phyloP scores from a whole-genome alignment of 2,329 filamentous ascomycete species.

The Harringtonia lauricola region DNA sequence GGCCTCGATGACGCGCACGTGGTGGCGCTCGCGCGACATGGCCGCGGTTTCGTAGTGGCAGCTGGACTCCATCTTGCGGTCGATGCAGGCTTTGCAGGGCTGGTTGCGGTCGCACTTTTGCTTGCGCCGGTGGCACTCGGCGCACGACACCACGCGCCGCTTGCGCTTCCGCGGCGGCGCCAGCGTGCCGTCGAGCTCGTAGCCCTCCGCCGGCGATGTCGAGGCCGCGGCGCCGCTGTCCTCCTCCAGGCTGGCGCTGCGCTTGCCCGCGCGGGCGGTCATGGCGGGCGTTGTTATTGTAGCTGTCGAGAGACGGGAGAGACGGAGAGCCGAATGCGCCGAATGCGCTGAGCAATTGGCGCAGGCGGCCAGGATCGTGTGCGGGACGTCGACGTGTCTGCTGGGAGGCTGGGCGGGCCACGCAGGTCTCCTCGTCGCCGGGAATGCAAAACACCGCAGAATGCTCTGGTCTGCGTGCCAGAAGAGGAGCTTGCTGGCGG shows the following conservation, averaged over 20 bases:
- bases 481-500: too few relatives aligned
- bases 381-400: too few relatives aligned
- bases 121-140: slow-evolving; percentile 53
- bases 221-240: neutral
- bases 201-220: neutral
- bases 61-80: slow-evolving; percentile 41
- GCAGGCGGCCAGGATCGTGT: too few relatives aligned
- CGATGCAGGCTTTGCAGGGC: slow-evolving; percentile 48
- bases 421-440: too few relatives aligned
- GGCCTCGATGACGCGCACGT: slow-evolving; percentile 14
- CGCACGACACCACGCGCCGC: slow-evolving; percentile 51
- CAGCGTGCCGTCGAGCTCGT: slow-evolving; percentile 9
- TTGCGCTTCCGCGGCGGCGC: slow-evolving; percentile 43
- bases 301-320: neutral
- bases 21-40: slow-evolving; percentile 25
- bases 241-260: slow-evolving; percentile 2
- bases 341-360: too few relatives aligned
- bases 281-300: neutral
- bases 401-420: too few relatives aligned
- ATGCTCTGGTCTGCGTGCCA: too few relatives aligned
- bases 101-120: slow-evolving; percentile 52
- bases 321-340: too few relatives aligned
- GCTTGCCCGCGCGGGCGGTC: slow-evolving; percentile 7
- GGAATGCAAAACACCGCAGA: too few relatives aligned
- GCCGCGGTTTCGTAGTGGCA: slow-evolving; percentile 47